Conservation (phyloP, 2,329 filamentous ascomycete genomes). For the Claviceps maximensis region DNA sequence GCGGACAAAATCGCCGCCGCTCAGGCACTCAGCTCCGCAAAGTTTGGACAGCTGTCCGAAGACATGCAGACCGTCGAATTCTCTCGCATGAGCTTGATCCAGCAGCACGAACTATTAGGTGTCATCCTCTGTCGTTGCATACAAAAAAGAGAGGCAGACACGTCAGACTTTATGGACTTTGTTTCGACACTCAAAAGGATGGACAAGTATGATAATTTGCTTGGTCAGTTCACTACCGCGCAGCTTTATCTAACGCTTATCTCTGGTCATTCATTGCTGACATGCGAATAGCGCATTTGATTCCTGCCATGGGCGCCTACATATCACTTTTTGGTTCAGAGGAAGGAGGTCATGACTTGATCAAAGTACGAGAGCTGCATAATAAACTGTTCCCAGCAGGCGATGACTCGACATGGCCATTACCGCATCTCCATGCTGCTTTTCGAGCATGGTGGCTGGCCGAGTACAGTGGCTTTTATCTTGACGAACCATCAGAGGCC, state of each 20-base stretch:
- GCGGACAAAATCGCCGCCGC: slow-evolving; percentile 64
- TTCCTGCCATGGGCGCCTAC: slow-evolving; percentile 66
- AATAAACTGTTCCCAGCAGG: slow-evolving; percentile 49
- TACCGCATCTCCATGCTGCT: slow-evolving; percentile 67
- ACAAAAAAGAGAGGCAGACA: slow-evolving; percentile 56
- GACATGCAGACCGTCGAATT: slow-evolving; percentile 67
- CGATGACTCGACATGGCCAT: slow-evolving; percentile 56
- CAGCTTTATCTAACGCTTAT: background rate
- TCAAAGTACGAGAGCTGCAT: slow-evolving; percentile 59
- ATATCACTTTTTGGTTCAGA: slow-evolving; percentile 68
- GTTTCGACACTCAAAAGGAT: slow-evolving; percentile 53
- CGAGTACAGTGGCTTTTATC: slow-evolving; percentile 83
- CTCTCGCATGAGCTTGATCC: slow-evolving; percentile 64
- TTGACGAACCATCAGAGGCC: slow-evolving; percentile 53
- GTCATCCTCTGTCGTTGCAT: slow-evolving; percentile 70
- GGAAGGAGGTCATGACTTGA: slow-evolving; percentile 54
- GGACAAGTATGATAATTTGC: slow-evolving; percentile 61
- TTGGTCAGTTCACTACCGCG: slow-evolving; percentile 25
- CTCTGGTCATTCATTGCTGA: slow-evolving; percentile 5
- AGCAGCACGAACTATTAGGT: slow-evolving; percentile 80
- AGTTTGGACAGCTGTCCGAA: slow-evolving; percentile 39
- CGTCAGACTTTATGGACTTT: slow-evolving; percentile 61
- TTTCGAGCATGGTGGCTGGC: slow-evolving; percentile 77
- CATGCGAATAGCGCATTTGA: slow-evolving; percentile 50
- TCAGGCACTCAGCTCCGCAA: slow-evolving; percentile 56